Conservation (phyloP, 192 early-diverging fungal species). For the Entomortierella lignicola region DNA sequence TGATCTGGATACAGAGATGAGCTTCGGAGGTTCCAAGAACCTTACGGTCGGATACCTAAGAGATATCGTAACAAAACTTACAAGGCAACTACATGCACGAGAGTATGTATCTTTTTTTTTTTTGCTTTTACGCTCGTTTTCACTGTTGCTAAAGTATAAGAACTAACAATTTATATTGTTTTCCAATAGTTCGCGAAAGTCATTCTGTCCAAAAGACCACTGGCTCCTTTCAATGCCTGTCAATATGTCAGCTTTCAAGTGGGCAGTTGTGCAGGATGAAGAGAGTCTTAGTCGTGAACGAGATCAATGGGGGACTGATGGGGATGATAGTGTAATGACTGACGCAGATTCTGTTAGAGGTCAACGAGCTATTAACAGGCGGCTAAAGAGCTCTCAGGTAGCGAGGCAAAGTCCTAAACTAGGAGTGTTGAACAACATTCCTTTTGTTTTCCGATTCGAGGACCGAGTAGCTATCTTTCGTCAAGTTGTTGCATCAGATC, state of each 20-base stretch:
- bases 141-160: no score
- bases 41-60: conserved; percentile 66
- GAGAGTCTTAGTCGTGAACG: conserved; percentile 56
- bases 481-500: conserved; percentile 79
- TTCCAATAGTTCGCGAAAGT: conserved; percentile 67
- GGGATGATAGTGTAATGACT: conserved; percentile 13
- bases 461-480: conserved; percentile 89
- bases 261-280: conserved; percentile 65
- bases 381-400: conserved; percentile 32
- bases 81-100: conserved; percentile 81
- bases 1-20: conserved; percentile 50
- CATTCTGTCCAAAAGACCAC: conserved; percentile 73
- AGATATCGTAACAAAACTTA: conserved; percentile 70
- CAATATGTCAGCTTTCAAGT: conserved; percentile 70
- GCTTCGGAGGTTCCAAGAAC: conserved; percentile 29
- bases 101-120: conserved; percentile 65
- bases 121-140: no score
- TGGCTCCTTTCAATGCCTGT: conserved; percentile 72
- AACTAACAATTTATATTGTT: background rate
- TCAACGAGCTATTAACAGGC: conserved; percentile 21
- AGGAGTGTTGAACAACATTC: conserved; percentile 81
- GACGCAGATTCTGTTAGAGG: conserved; percentile 13
- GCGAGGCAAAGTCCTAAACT: conserved; percentile 63
- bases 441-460: conserved; percentile 94
- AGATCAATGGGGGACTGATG: conserved; percentile 15